phyloP scores from a whole-genome alignment of 164 flowering plant genomes.

The Cinnamomum chago region DNA sequence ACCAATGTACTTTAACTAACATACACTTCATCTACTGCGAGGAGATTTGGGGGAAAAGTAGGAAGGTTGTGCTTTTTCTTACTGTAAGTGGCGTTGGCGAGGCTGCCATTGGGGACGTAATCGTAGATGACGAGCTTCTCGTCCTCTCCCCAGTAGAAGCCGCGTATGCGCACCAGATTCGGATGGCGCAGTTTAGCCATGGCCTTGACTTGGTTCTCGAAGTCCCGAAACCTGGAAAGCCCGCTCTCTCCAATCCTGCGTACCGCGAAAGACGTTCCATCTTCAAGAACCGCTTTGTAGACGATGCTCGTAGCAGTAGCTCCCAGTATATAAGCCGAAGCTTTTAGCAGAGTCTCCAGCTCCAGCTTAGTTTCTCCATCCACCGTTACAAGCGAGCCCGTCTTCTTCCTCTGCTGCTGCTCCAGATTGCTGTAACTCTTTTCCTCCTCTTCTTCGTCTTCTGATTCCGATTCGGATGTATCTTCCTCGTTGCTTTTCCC shows the following conservation, averaged over 20 bases:
- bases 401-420: not conserved
- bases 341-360: constrained; percentile 75
- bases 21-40: not conserved
- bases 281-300: constrained; percentile 83
- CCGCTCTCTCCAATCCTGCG: constrained; percentile 69
- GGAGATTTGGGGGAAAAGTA: not conserved
- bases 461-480: constrained; percentile 14
- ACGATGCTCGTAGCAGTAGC: constrained; percentile 85
- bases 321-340: constrained; percentile 89
- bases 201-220: constrained; percentile 65
- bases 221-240: constrained; percentile 65
- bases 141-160: constrained; percentile 86
- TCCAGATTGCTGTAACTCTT: not conserved
- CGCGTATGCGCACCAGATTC: constrained; percentile 73
- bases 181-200: constrained; percentile 83
- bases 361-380: constrained; percentile 70
- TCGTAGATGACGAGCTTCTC: constrained; percentile 95
- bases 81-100: constrained; percentile 77
- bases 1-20: too few relatives aligned
- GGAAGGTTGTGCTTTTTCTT: not conserved
- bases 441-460: constrained; percentile 8
- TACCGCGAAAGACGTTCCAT: constrained; percentile 70
- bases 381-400: constrained; percentile 15
- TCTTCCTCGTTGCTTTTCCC: constrained; percentile 10
- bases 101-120: constrained; percentile 84